Conservation (phyloP, 352 stramenopile species). For the Pythium dissotocum region DNA sequence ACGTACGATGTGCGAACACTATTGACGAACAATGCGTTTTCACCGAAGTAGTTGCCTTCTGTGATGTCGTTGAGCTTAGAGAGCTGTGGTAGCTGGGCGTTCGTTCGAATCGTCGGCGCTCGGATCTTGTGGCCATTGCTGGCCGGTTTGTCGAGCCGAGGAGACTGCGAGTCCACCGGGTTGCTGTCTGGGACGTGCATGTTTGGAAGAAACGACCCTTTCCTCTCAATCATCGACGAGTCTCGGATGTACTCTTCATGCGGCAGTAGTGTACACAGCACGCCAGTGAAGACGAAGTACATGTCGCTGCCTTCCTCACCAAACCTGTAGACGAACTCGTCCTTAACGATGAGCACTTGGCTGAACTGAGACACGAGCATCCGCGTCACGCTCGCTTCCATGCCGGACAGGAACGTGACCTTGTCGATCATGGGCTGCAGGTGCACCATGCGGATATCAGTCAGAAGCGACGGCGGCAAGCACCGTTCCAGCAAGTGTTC, state of each 20-base stretch:
- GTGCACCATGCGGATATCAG: slow-evolving; percentile 69
- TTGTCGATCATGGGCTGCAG: slow-evolving; percentile 72
- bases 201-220: background rate
- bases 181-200: background rate
- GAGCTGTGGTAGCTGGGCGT: slow-evolving; percentile 26
- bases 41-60: slow-evolving; percentile 62
- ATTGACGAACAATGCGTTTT: slow-evolving; percentile 72
- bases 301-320: slow-evolving; percentile 69
- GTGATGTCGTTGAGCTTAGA: slow-evolving; percentile 58
- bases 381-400: slow-evolving; percentile 55
- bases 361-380: slow-evolving; percentile 75
- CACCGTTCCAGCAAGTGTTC: slow-evolving; percentile 64
- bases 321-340: slow-evolving; percentile 67
- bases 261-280: slow-evolving; percentile 49
- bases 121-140: background rate
- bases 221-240: slow-evolving; percentile 31
- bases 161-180: background rate
- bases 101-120: slow-evolving; percentile 6
- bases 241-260: slow-evolving; percentile 38
- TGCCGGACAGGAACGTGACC: slow-evolving; percentile 56
- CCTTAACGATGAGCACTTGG: slow-evolving; percentile 58
- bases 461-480: slow-evolving; percentile 62
- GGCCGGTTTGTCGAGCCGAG: background rate
- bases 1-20: slow-evolving; percentile 57
- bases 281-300: slow-evolving; percentile 74